phyloP scores from a whole-genome alignment of 2,329 filamentous ascomycete species.

The Neofusicoccum cordaticola region DNA sequence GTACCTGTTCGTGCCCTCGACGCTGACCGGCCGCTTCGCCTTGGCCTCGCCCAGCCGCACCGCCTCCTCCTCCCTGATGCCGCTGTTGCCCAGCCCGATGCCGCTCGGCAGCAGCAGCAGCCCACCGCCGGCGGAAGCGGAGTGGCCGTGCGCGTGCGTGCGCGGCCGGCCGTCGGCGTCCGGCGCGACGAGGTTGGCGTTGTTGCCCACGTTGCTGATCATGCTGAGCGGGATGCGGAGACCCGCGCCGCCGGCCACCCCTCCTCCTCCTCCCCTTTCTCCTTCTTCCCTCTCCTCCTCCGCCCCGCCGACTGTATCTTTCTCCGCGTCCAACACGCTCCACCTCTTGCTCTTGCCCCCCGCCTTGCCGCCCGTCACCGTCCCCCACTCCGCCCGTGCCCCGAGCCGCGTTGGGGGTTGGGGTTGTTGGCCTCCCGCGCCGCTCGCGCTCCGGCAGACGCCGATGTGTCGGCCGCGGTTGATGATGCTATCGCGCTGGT shows the following conservation, averaged over 20 bases:
- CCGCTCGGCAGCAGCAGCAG: not conserved
- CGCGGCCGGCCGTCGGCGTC: too few relatives aligned
- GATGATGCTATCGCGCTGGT: conserved; percentile 2
- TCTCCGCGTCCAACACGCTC: not conserved
- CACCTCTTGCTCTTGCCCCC: not conserved
- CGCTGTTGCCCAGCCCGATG: not conserved
- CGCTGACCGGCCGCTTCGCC: conserved; percentile 6
- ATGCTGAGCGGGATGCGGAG: conserved; percentile 4
- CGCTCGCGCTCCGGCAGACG: not conserved
- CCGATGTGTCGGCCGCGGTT: conserved; percentile 4
- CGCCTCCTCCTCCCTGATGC: not conserved
- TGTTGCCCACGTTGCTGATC: conserved; percentile 2
- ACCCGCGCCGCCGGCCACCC: not conserved
- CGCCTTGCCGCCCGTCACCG: not conserved
- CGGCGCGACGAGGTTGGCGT: not conserved
- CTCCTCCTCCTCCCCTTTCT: not conserved
- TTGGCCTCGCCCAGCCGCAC: not conserved
- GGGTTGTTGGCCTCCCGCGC: not conserved
- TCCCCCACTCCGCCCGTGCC: not conserved
- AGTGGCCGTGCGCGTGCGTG: too few relatives aligned
- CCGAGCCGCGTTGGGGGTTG: too few relatives aligned
- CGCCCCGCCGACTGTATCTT: too few relatives aligned
- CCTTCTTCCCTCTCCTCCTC: too few relatives aligned
- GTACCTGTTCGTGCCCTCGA: conserved; percentile 1
- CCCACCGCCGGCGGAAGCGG: too few relatives aligned